Evolutionary conservation across 1,284 basidiomycete genomes (phyloP).

Genomic region (Xerocomus amazonicus): DNA sequence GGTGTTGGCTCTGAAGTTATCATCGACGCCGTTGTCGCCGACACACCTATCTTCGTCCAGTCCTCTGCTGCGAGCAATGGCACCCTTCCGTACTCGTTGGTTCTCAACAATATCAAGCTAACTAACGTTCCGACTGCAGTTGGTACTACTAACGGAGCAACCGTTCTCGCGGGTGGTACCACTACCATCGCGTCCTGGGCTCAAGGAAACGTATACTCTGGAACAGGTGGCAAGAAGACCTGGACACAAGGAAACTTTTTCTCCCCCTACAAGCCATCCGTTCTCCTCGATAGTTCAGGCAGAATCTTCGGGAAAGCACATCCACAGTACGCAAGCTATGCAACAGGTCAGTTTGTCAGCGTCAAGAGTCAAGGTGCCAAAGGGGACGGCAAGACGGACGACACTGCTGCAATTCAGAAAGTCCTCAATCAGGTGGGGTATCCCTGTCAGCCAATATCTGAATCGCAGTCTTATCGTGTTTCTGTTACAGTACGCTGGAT

Average conservation of each 20-base stretch:
- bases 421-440: slow-evolving; percentile 36
- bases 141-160: slow-evolving; percentile 37
- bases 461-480: not conserved
- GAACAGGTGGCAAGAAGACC: slow-evolving; percentile 30
- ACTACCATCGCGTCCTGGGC: slow-evolving; percentile 46
- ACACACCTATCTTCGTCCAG: slow-evolving; percentile 30
- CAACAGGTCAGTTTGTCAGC: slow-evolving; percentile 44
- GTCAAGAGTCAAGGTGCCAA: slow-evolving; percentile 48
- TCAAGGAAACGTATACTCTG: slow-evolving; percentile 50
- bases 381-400: slow-evolving; percentile 54
- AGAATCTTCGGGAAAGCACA: slow-evolving; percentile 46
- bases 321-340: slow-evolving; percentile 47
- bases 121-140: slow-evolving; percentile 44
- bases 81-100: slow-evolving; percentile 36
- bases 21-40: slow-evolving; percentile 45
- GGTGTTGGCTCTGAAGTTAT: slow-evolving; percentile 45
- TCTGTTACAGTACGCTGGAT: slow-evolving; percentile 40
- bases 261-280: slow-evolving; percentile 36
- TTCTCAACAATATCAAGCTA: slow-evolving; percentile 42
- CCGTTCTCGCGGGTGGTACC: slow-evolving; percentile 35
- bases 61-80: slow-evolving; percentile 30
- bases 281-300: slow-evolving; percentile 40
- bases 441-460: not conserved
- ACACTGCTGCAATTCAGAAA: slow-evolving; percentile 46
- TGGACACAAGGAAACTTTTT: slow-evolving; percentile 32